Percentiles rank a stretch among this genome's conserved stretches.
These are phyloP conservation scores for Simmondsia chinensis DNA, from an alignment of 148 eudicot genomes.

Conservation along the genomic window DNA sequence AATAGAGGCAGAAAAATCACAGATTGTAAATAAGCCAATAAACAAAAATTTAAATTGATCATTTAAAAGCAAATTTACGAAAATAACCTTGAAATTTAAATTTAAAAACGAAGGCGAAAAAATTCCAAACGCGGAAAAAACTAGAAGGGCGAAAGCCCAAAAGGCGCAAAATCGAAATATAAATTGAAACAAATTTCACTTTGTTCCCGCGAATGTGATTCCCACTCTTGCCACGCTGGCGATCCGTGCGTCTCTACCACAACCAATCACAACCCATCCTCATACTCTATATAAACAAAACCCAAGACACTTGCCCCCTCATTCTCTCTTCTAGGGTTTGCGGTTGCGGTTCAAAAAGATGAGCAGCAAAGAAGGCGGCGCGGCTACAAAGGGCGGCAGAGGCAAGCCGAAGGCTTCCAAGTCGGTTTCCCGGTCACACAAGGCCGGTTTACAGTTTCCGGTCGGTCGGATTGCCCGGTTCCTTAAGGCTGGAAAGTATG, in stretches of 20 bases:
- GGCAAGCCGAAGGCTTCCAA: slow-evolving; percentile 31
- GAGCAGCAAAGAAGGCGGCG: slow-evolving; percentile 31
- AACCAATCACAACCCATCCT: slow-evolving; percentile 17
- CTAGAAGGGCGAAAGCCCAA: no score
- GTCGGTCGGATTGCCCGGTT: slow-evolving; percentile 37
- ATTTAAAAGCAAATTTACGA: no score
- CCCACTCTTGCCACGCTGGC: slow-evolving; percentile 14
- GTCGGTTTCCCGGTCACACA: slow-evolving; percentile 27
- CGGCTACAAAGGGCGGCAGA: slow-evolving; percentile 24
- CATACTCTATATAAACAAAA: slow-evolving; percentile 11
- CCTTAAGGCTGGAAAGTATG: slow-evolving; percentile 33
- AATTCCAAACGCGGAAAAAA: no score
- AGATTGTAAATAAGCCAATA: no score
- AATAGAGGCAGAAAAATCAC: no score
- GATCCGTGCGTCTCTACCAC: slow-evolving; percentile 4
- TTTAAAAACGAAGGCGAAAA: no score
- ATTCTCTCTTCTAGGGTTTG: slow-evolving; percentile 26
- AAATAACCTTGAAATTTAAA: no score
- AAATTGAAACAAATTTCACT: no score
- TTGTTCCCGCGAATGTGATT: no score
- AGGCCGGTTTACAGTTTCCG: slow-evolving; percentile 39
- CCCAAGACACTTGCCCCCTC: background rate
- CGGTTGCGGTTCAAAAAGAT: slow-evolving; percentile 3
- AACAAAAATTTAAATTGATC: no score
- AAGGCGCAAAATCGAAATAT: no score